These are phyloP conservation scores for Cytospora paraplurivora DNA, from an alignment of 2,329 filamentous ascomycete genomes.

Conservation along the genomic window DNA sequence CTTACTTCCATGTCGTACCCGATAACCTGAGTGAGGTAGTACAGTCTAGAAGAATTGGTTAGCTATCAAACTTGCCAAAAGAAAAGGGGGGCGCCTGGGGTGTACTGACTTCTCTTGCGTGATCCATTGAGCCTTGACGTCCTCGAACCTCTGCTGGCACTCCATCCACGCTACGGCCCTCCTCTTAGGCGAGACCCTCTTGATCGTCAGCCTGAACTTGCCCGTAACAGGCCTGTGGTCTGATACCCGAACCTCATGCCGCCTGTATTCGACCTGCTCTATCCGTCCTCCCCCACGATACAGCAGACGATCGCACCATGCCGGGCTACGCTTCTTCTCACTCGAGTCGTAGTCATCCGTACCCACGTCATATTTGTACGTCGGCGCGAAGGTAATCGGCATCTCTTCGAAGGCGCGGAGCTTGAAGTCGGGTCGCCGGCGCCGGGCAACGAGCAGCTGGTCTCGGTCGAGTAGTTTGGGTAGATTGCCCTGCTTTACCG, in stretches of 20 bases:
- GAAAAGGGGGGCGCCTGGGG: too few species aligned
- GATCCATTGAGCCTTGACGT: constrained; percentile 67
- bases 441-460: constrained; percentile 84
- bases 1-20: constrained; percentile 58
- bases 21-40: constrained; percentile 54
- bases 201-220: constrained; percentile 78
- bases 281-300: constrained; percentile 81
- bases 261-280: constrained; percentile 81
- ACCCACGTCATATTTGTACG: constrained; percentile 98
- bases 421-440: constrained; percentile 86
- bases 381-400: constrained; percentile 89
- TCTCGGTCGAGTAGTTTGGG: constrained; percentile 87
- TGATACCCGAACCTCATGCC: constrained; percentile 87
- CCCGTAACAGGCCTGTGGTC: constrained; percentile 94
- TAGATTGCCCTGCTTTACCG: constrained; percentile 79
- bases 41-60: constrained; percentile 43
- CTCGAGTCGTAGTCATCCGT: constrained; percentile 92
- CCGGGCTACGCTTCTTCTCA: constrained; percentile 91
- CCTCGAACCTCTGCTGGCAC: constrained; percentile 74
- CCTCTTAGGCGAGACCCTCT: constrained; percentile 72
- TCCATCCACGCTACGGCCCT: constrained; percentile 69
- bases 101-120: constrained; percentile 74
- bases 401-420: constrained; percentile 88
- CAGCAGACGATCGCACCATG: constrained; percentile 95
- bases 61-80: constrained; percentile 27